Conservation (phyloP, 2,329 filamentous ascomycete genomes). For the Lithohypha guttulata region DNA sequence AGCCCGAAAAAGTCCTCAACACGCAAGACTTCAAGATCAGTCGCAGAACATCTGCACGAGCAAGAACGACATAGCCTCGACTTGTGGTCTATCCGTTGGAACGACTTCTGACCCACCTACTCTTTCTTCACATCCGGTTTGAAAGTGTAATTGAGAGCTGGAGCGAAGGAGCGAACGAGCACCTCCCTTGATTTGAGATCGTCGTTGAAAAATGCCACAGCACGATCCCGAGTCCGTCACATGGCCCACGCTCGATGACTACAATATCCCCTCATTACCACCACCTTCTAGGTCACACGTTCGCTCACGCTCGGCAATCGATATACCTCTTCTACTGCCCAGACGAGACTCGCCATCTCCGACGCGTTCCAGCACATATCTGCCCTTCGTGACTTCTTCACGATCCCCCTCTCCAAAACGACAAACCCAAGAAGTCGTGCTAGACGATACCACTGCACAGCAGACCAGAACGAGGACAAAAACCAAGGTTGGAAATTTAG, state of each 20-base stretch:
- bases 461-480: constrained; percentile 8
- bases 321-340: constrained; percentile 17
- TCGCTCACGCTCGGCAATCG: constrained; percentile 16
- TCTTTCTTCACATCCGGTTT: too few species aligned
- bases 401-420: constrained; percentile 19
- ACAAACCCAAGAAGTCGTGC: constrained; percentile 11
- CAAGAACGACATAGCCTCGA: too few species aligned
- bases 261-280: constrained; percentile 3
- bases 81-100: too few species aligned
- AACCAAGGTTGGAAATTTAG: constrained; percentile 24
- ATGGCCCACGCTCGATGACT: constrained; percentile 3
- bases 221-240: not conserved
- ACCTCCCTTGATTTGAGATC: not conserved
- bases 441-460: constrained; percentile 1
- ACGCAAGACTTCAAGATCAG: too few species aligned
- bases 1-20: too few species aligned
- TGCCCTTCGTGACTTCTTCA: constrained; percentile 17
- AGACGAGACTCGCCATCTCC: constrained; percentile 17
- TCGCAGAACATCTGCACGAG: too few species aligned
- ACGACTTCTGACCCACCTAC: constrained; percentile 6
- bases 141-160: too few species aligned
- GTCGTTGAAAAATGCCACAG: not conserved
- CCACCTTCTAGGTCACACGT: constrained; percentile 17
- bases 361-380: constrained; percentile 18
- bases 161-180: constrained; percentile 6